phyloP scores from a whole-genome alignment of 352 stramenopile genomes.

The Phytophthora ramorum region DNA sequence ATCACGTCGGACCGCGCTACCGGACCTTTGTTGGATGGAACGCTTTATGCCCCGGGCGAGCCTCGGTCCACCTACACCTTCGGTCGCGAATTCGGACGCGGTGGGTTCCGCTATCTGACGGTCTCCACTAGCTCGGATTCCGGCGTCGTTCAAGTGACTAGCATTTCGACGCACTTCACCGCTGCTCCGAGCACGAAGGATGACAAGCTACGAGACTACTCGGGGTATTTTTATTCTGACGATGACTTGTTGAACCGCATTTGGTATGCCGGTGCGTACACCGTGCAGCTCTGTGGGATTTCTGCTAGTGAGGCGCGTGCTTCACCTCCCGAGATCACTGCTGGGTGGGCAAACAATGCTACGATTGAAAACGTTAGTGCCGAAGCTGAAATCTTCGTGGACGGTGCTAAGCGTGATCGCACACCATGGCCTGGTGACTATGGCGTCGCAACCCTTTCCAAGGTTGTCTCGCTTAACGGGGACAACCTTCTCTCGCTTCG shows the following conservation, averaged over 20 bases:
- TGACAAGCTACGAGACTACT: slow-evolving; percentile 42
- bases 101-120: slow-evolving; percentile 42
- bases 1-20: slow-evolving; percentile 43
- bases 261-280: slow-evolving; percentile 52
- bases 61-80: slow-evolving; percentile 39
- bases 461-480: slow-evolving; percentile 36
- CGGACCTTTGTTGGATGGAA: slow-evolving; percentile 39
- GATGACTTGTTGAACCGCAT: slow-evolving; percentile 50
- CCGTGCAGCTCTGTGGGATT: slow-evolving; percentile 44
- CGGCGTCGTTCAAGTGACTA: slow-evolving; percentile 27
- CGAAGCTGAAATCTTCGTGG: slow-evolving; percentile 40
- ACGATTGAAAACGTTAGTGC: slow-evolving; percentile 33
- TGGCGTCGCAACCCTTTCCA: slow-evolving; percentile 34
- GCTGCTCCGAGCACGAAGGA: slow-evolving; percentile 30
- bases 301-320: slow-evolving; percentile 41
- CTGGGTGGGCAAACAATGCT: slow-evolving; percentile 44
- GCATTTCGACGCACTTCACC: slow-evolving; percentile 41
- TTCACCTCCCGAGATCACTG: slow-evolving; percentile 33
- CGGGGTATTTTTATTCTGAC: slow-evolving; percentile 46
- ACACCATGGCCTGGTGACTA: slow-evolving; percentile 48
- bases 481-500: slow-evolving; percentile 41
- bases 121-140: slow-evolving; percentile 32
- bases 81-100: slow-evolving; percentile 39
- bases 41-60: slow-evolving; percentile 34
- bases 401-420: slow-evolving; percentile 46